Evolutionary conservation across 2,329 filamentous ascomycete genomes (phyloP), one percentile per base, ranked within the genome.

Genomic region (Zymoseptoria pseudotritici): DNA sequence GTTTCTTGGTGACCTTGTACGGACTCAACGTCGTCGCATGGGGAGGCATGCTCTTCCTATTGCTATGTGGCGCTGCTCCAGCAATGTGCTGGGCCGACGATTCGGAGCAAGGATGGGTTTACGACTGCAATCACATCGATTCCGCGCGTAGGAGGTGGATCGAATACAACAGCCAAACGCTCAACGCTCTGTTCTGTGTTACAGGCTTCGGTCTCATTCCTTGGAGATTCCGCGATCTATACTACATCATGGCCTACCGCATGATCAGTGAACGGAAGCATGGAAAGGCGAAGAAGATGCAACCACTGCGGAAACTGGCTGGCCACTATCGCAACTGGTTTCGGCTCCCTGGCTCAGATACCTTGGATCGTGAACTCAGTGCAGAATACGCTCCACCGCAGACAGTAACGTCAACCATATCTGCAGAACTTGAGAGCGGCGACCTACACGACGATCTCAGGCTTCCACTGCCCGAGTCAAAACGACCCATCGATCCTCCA

Each of bases 41-140:
- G 91, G 91, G 91, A 56, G 90, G 88, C 60, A 96, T 96, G 91
- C 80, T 96, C 36, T 95, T 96, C 75, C 78, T 96, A 19, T 79
- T 96, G 2, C 83, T 96, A 24, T 88, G 86, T 77, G 90, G 91
- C 68, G 90, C 81, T 22, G 78, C 84, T 2, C 86, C 87, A 6
- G 84, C 84, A 61, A 91, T 91, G 88, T 91, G 90, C 77, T 72
- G 77, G 71, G 73, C 77, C 80, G 66, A 86, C 2, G 58, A 61
- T 56, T 3, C 13, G 36, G 55, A 53, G 21, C 46, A 58, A 56
- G 54, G 55, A 20, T 63, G 60, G 42, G 65, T 67, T 26, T 54
- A 67, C 49, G 67, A 70, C 55, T 73, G 71, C 63, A 72, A 73
- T 54, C 67, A 72, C 50, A 70, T 73, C 56, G 61, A 72, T 68